Conservation (phyloP, 129 eudicot genomes). For the Mikania micrantha region DNA sequence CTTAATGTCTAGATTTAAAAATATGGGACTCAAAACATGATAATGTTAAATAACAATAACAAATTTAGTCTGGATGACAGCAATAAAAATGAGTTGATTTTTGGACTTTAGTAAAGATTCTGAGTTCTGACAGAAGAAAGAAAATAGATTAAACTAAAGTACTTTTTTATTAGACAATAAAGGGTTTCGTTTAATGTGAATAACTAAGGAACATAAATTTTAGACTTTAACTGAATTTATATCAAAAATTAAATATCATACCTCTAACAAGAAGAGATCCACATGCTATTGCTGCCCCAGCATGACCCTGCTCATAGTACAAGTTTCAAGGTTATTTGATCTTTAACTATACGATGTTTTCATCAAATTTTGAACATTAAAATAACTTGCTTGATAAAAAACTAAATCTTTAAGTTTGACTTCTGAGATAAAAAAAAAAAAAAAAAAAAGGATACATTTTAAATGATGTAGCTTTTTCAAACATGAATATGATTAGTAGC, state of each 20-base stretch:
- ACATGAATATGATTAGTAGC: neutral
- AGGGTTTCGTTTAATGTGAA: neutral
- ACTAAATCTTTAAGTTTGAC: neutral
- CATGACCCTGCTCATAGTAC: constrained; percentile 60
- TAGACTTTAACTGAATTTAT: neutral
- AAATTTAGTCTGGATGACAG: neutral
- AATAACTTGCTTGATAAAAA: neutral
- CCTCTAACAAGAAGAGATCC: constrained; percentile 92
- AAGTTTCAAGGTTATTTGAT: neutral
- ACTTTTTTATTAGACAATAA: neutral
- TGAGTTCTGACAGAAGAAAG: neutral
- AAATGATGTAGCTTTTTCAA: neutral
- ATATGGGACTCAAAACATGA: neutral
- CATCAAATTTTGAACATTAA: neutral
- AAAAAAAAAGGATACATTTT: neutral
- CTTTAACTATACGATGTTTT: constrained; percentile 1
- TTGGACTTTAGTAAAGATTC: neutral
- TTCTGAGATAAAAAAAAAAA: constrained; percentile 6
- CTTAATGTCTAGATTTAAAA: neutral
- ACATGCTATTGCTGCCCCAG: constrained; percentile 85
- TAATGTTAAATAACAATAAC: neutral
- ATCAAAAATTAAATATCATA: constrained; percentile 9
- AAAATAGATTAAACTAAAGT: neutral
- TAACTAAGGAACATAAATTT: neutral
- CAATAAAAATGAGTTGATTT: neutral